phyloP scores from a whole-genome alignment of 257 asterid species.

The Solanum tarapatanum region DNA sequence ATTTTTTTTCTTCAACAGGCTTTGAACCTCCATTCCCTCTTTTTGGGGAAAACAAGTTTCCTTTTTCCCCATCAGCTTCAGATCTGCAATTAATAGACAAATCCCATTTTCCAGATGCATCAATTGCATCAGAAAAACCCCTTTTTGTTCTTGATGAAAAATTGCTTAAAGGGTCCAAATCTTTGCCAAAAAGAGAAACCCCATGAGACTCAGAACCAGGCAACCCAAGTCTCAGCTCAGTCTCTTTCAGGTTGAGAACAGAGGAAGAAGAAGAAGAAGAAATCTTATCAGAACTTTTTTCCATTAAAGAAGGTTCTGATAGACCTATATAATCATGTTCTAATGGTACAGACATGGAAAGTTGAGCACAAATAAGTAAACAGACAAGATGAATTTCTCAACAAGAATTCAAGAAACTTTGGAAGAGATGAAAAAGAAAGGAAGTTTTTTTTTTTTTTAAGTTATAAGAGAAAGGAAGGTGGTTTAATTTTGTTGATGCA shows the following conservation, averaged over 20 bases:
- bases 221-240: slow-evolving; percentile 79
- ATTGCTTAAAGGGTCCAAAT: slow-evolving; percentile 27
- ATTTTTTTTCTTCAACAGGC: slow-evolving; percentile 2
- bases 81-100: slow-evolving; percentile 50
- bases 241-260: slow-evolving; percentile 38
- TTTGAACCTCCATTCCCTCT: slow-evolving; percentile 13
- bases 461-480: not conserved
- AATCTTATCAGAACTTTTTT: slow-evolving; percentile 26
- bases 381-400: not conserved
- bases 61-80: slow-evolving; percentile 30
- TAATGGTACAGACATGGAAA: slow-evolving; percentile 41
- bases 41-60: slow-evolving; percentile 19
- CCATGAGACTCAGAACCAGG: slow-evolving; percentile 67
- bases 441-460: not conserved
- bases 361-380: not conserved
- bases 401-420: not conserved
- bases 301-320: slow-evolving; percentile 37
- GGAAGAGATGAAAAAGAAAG: slow-evolving; percentile 4
- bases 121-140: slow-evolving; percentile 64
- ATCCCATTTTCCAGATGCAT: slow-evolving; percentile 63
- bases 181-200: slow-evolving; percentile 46
- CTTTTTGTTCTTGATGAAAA: slow-evolving; percentile 59
- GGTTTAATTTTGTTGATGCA: slow-evolving; percentile 9
- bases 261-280: slow-evolving; percentile 14
- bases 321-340: slow-evolving; percentile 63